A percentile compares a stretch with the other conserved stretches of the same genome.
phyloP scores from a whole-genome alignment of 805 yeast species.

The Candida peoriensis region DNA sequence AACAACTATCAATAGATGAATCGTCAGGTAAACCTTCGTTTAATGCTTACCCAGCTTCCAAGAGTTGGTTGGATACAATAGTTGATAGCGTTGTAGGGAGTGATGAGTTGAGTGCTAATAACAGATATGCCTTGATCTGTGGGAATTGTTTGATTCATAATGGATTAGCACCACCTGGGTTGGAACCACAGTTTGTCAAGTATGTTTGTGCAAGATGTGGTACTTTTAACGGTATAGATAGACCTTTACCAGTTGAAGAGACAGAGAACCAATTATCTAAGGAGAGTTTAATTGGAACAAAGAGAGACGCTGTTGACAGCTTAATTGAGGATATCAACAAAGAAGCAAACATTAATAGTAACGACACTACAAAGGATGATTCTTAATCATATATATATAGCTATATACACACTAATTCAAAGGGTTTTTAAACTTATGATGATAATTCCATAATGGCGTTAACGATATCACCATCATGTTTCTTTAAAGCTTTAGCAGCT shows the following conservation, averaged over 20 bases:
- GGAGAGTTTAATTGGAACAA: no score
- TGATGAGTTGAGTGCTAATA: slow-evolving; percentile 56
- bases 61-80: slow-evolving; percentile 35
- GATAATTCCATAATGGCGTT: slow-evolving; percentile 88
- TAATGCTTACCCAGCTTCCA: no score
- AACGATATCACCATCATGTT: slow-evolving; percentile 90
- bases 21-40: no score
- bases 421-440: slow-evolving; percentile 21
- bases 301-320: no score
- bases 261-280: no score
- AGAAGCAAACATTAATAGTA: no score
- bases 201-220: slow-evolving; percentile 70
- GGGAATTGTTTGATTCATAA: slow-evolving; percentile 61
- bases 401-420: no score
- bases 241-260: no score
- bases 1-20: slow-evolving; percentile 2
- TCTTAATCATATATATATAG: no score
- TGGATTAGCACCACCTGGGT: slow-evolving; percentile 76
- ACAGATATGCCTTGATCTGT: slow-evolving; percentile 71
- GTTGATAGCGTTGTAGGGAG: slow-evolving; percentile 48
- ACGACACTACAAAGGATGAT: no score
- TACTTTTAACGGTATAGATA: slow-evolving; percentile 23
- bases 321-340: no score
- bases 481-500: slow-evolving; percentile 87
- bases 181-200: slow-evolving; percentile 41